These are phyloP conservation scores for Exophiala spinifera DNA, from an alignment of 2,329 filamentous ascomycete genomes.

Conservation along the genomic window DNA sequence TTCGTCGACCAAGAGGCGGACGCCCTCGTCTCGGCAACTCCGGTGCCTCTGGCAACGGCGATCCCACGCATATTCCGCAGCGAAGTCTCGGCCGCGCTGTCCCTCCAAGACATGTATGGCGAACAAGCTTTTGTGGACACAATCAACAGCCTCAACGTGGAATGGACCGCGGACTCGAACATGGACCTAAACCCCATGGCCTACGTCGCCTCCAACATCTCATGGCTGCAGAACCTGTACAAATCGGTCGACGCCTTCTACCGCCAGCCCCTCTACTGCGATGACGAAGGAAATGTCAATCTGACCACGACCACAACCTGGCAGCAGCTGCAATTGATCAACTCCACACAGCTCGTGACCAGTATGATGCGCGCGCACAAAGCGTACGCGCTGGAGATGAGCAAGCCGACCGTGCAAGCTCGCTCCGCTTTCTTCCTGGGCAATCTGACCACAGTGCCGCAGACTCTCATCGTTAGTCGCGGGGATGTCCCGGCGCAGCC, in stretches of 20 bases:
- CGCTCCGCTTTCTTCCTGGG: no score
- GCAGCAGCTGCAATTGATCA: slow-evolving; percentile 6
- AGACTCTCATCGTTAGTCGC: neutral
- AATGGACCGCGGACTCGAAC: neutral
- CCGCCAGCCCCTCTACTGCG: neutral
- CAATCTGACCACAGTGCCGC: neutral
- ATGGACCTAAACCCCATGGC: slow-evolving; percentile 2
- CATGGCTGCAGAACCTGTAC: slow-evolving; percentile 6
- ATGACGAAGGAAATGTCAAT: no score
- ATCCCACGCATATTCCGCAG: slow-evolving; percentile 1
- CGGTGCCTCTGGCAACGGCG: slow-evolving; percentile 3
- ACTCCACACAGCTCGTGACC: neutral
- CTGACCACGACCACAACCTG: neutral
- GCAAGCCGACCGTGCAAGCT: neutral
- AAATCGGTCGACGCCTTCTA: slow-evolving; percentile 3
- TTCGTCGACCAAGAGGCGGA: neutral
- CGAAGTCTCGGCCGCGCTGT: slow-evolving; percentile 1
- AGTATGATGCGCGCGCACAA: neutral
- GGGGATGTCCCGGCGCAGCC: neutral
- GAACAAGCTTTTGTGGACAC: neutral
- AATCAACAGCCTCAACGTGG: neutral
- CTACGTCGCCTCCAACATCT: slow-evolving; percentile 2
- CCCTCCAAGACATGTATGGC: neutral
- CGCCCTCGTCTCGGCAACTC: neutral
- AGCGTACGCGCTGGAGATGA: slow-evolving; percentile 6